Evolutionary conservation across 2,329 filamentous ascomycete species (phyloP).

Genomic region (Trichophyton schoenleinii): DNA sequence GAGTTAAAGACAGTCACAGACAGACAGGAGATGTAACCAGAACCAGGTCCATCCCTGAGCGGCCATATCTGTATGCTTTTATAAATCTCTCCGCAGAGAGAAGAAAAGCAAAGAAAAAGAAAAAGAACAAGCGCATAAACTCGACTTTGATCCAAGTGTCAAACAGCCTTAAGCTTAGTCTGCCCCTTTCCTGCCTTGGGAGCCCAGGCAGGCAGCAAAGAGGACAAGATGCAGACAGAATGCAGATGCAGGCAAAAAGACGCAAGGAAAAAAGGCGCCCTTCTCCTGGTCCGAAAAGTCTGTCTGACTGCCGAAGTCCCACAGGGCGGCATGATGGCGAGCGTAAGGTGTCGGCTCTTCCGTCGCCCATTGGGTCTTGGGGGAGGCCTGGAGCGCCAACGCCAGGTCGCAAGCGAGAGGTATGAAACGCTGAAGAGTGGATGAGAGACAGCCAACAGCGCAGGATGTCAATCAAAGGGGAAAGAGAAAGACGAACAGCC

Average conservation of each 20-base stretch:
- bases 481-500: not conserved
- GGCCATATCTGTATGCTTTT: not conserved
- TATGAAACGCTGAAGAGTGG: not conserved
- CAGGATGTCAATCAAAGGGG: too few relatives aligned
- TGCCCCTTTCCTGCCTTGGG: not conserved
- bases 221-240: too few relatives aligned
- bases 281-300: not conserved
- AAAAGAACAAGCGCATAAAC: not conserved
- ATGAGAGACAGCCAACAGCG: not conserved
- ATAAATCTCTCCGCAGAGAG: not conserved
- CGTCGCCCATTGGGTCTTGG: not conserved
- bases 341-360: not conserved
- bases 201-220: not conserved
- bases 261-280: not conserved
- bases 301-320: not conserved
- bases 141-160: not conserved
- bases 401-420: not conserved
- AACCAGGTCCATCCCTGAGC: not conserved
- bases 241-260: not conserved
- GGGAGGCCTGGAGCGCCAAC: not conserved
- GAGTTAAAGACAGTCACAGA: not conserved
- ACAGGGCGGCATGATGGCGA: not conserved
- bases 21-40: not conserved
- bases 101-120: not conserved
- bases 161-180: not conserved